A percentile compares a stretch with the other conserved stretches of the same genome.
phyloP scores from a whole-genome alignment of 2,329 filamentous ascomycete species.

The Byssochlamys sp. region DNA sequence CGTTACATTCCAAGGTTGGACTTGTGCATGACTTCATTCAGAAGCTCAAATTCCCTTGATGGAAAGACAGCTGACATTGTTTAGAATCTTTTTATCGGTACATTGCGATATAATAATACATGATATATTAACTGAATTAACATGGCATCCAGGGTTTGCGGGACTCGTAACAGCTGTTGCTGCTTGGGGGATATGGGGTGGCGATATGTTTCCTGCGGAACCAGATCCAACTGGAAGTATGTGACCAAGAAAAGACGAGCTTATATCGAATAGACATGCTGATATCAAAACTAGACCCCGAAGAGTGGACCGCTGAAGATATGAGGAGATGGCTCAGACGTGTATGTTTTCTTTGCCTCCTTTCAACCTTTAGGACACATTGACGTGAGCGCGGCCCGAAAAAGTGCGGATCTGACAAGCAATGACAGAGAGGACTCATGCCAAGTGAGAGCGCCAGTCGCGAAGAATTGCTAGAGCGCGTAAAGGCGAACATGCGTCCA shows the following conservation, averaged over 20 bases:
- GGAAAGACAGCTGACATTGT: constrained; percentile 9
- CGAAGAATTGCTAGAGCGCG: constrained; percentile 57
- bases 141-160: constrained; percentile 56
- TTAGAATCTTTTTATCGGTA: constrained; percentile 63
- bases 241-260: constrained; percentile 14
- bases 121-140: constrained; percentile 10
- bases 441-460: constrained; percentile 50
- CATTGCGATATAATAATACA: constrained; percentile 3
- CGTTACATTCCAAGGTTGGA: constrained; percentile 55
- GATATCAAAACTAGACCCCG: constrained; percentile 42
- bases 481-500: constrained; percentile 57
- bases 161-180: constrained; percentile 73
- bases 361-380: not conserved
- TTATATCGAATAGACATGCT: not conserved
- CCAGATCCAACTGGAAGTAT: constrained; percentile 68
- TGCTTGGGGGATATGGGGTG: constrained; percentile 75
- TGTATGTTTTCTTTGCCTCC: constrained; percentile 46
- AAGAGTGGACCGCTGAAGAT: constrained; percentile 69
- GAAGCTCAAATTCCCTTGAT: not conserved
- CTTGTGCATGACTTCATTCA: not conserved
- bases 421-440: constrained; percentile 51
- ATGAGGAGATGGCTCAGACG: constrained; percentile 69
- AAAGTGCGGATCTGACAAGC: not conserved
- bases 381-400: not conserved
- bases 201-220: constrained; percentile 68